These are phyloP conservation scores for Xylaria sp. DNA, from an alignment of 2,329 filamentous ascomycete genomes.

Conservation along the genomic window DNA sequence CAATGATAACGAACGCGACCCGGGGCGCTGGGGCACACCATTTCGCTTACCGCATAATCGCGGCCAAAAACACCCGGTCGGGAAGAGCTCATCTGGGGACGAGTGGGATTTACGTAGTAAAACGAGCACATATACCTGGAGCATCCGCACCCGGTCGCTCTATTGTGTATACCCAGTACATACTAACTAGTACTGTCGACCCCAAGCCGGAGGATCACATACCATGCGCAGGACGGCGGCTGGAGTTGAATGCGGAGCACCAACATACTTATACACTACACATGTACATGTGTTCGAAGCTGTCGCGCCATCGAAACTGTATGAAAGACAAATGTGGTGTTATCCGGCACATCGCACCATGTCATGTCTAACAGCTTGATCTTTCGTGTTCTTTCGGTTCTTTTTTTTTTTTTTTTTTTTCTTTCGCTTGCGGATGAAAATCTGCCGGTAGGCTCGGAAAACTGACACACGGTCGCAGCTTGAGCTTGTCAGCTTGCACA, in stretches of 20 bases:
- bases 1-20: not conserved
- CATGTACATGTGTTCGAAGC: no score
- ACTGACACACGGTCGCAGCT: not conserved
- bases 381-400: not conserved
- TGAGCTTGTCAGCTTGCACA: slow-evolving; percentile 11
- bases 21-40: not conserved
- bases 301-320: slow-evolving; percentile 18
- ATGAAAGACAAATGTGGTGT: not conserved
- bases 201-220: slow-evolving; percentile 7
- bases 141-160: not conserved
- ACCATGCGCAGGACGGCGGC: slow-evolving; percentile 10
- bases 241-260: not conserved
- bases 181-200: slow-evolving; percentile 1
- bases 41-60: slow-evolving; percentile 16
- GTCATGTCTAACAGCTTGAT: not conserved
- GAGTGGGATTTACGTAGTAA: slow-evolving; percentile 15
- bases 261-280: not conserved
- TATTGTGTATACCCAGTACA: not conserved
- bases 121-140: slow-evolving; percentile 22
- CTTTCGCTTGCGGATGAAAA: not conserved
- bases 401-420: no score
- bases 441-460: slow-evolving; percentile 22
- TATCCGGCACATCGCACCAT: not conserved
- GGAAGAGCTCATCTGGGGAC: slow-evolving; percentile 10
- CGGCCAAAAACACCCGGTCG: slow-evolving; percentile 18